Base-by-base conservation (phyloP, 352 stramenopile genomes). In the Phytophthora litchii region DNA sequence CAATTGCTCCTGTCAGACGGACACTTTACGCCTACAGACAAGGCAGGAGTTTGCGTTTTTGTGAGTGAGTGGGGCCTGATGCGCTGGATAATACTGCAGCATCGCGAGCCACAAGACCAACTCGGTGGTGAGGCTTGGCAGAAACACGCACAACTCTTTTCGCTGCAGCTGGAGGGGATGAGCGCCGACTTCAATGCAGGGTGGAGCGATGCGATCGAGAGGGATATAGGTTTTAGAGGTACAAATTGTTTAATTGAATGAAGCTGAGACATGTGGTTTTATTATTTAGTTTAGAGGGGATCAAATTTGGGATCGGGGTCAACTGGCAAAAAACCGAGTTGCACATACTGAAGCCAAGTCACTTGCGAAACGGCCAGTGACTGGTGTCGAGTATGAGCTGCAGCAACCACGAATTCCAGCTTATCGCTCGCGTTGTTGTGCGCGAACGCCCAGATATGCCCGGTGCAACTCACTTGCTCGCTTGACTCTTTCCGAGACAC, bases 1-100 rank as follows among this genome's bases (percentile, higher is more conserved):
- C 52, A 58, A 59, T 38, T 51, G 46, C 52, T 45, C 13, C 14
- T 34, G 25, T 14, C 32, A 27, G 21, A 41, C 43, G 57, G 54
- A 62, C 54, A 64, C 38, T 27, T 5, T 27, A 27, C 23, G 35
- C 16, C 48, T 34, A 50, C 40, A 64, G 55, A 64, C 55, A 64
- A 64, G 55, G 10, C 48, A 25, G 25, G 7, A 25, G 40, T 63
- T 58, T 11, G 52, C 23, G 45, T 51, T 58, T 57, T 63, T 58
- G 46, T 47, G 23, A 27, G 46, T 47, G 23, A 27, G 36, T 54
- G 48, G 29, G 23, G 23, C 17, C 51, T 54, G 16, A 41, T 47
- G 42, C 25, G n/a, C 27, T 47, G 40, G 46, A 64, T 58, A 53
- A 66, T 54, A 50, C 31, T 40, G 23, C 23, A 17, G 29, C 31